phyloP scores from a whole-genome alignment of 2,329 filamentous ascomycete species.

The Sclerotinia sclerotiorum region DNA sequence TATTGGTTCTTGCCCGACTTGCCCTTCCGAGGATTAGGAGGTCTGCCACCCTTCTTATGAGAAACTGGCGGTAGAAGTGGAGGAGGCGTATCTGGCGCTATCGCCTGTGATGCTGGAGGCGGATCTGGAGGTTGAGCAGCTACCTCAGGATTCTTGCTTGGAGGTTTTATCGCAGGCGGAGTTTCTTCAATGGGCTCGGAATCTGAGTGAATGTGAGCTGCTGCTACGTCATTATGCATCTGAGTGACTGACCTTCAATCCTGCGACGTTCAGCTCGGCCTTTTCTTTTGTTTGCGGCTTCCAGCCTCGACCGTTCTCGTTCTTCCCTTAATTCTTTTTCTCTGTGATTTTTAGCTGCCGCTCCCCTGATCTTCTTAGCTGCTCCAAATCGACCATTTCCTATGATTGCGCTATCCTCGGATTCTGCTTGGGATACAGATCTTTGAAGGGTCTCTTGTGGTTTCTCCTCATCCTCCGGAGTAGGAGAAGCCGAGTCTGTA shows the following conservation, averaged over 20 bases:
- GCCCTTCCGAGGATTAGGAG: slow-evolving; percentile 64
- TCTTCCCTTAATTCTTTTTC: slow-evolving; percentile 71
- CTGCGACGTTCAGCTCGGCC: slow-evolving; percentile 77
- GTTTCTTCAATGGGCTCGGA: slow-evolving; percentile 71
- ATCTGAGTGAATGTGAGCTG: slow-evolving; percentile 52
- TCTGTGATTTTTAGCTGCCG: slow-evolving; percentile 56
- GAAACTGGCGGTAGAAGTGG: slow-evolving; percentile 46
- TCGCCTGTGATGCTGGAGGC: slow-evolving; percentile 48
- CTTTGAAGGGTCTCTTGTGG: slow-evolving; percentile 35
- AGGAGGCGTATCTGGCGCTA: slow-evolving; percentile 51
- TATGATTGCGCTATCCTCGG: slow-evolving; percentile 63
- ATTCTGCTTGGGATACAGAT: slow-evolving; percentile 58
- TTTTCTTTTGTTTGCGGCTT: slow-evolving; percentile 77
- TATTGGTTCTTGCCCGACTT: slow-evolving; percentile 77
- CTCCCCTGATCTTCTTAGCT: slow-evolving; percentile 61
- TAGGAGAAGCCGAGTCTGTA: slow-evolving; percentile 72
- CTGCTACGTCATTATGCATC: slow-evolving; percentile 32
- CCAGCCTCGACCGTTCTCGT: slow-evolving; percentile 68
- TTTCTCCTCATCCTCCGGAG: slow-evolving; percentile 53
- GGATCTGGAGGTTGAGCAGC: slow-evolving; percentile 42
- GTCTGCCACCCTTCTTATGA: slow-evolving; percentile 62
- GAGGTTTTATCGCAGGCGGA: slow-evolving; percentile 48
- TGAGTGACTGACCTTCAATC: slow-evolving; percentile 64
- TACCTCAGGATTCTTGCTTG: slow-evolving; percentile 38
- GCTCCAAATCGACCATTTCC: slow-evolving; percentile 47